Conservation (phyloP, 352 stramenopile species). For the Pythium coloratum region DNA sequence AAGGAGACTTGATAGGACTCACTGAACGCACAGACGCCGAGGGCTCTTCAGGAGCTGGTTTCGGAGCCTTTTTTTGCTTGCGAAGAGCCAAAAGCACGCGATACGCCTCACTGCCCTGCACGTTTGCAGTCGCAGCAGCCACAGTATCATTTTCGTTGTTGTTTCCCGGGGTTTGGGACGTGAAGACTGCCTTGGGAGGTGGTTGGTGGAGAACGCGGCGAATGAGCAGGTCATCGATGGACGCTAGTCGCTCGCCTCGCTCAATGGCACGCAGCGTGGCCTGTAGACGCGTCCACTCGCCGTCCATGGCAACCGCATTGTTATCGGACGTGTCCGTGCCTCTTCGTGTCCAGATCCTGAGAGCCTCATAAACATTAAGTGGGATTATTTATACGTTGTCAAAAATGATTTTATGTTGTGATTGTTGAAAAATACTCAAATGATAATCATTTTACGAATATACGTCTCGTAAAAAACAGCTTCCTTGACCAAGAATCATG, state of each 20-base stretch:
- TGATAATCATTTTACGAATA: too few species aligned
- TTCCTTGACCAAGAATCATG: too few species aligned
- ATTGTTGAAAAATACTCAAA: too few species aligned
- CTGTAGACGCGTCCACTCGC: conserved; percentile 37
- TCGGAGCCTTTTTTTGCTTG: conserved; percentile 20
- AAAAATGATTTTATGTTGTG: too few species aligned
- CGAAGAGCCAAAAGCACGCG: conserved; percentile 40
- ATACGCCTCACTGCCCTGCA: conserved; percentile 37
- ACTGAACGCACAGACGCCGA: neutral
- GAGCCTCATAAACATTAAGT: too few species aligned
- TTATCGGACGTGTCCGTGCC: neutral
- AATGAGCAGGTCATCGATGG: conserved; percentile 50
- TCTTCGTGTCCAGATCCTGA: neutral
- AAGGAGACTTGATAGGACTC: neutral
- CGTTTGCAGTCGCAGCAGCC: neutral
- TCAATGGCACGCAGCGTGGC: conserved; percentile 56
- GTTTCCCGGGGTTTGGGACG: neutral
- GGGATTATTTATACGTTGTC: too few species aligned
- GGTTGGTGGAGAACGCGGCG: conserved; percentile 45
- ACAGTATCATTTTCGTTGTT: neutral
- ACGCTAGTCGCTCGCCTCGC: conserved; percentile 43
- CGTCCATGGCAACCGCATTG: conserved; percentile 14
- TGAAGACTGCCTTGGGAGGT: conserved; percentile 5
- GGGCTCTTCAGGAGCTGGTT: conserved; percentile 8
- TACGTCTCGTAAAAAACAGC: too few species aligned